These are phyloP conservation scores for Lactarius deliciosus DNA, from an alignment of 768 basidiomycete genomes.

Conservation along the genomic window DNA sequence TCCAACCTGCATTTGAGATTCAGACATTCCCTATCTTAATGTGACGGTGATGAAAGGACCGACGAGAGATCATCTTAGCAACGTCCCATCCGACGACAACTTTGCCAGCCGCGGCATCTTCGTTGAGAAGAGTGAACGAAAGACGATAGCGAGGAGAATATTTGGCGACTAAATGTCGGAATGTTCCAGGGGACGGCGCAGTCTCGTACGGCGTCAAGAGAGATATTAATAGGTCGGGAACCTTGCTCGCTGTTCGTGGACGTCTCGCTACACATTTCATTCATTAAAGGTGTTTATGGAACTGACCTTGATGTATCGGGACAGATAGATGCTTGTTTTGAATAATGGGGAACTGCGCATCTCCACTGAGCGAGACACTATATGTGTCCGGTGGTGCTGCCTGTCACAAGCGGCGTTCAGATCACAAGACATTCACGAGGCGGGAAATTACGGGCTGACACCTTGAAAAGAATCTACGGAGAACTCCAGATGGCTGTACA, in stretches of 20 bases:
- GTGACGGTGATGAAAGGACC: slow-evolving; percentile 34
- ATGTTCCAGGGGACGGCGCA: slow-evolving; percentile 43
- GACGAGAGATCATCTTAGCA: slow-evolving; percentile 58
- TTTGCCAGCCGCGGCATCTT: slow-evolving; percentile 72
- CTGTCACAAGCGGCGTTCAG: slow-evolving; percentile 16
- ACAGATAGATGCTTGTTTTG: slow-evolving; percentile 24
- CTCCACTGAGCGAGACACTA: slow-evolving; percentile 18
- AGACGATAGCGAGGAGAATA: slow-evolving; percentile 83
- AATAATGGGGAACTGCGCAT: slow-evolving; percentile 13
- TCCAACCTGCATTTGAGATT: slow-evolving; percentile 50
- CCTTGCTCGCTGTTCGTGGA: slow-evolving; percentile 16
- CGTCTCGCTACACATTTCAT: slow-evolving; percentile 6
- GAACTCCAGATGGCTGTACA: slow-evolving; percentile 25
- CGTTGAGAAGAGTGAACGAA: slow-evolving; percentile 90
- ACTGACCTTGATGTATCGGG: slow-evolving; percentile 25
- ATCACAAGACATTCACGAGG: slow-evolving; percentile 19
- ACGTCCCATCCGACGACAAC: slow-evolving; percentile 73
- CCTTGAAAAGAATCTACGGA: slow-evolving; percentile 18
- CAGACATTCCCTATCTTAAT: slow-evolving; percentile 14
- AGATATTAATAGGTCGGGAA: slow-evolving; percentile 39
- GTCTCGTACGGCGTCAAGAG: slow-evolving; percentile 45
- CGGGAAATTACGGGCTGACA: slow-evolving; percentile 21
- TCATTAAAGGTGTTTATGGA: neutral
- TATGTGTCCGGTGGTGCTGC: slow-evolving; percentile 15
- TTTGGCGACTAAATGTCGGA: slow-evolving; percentile 57